Evolutionary conservation across 306 rosid species (phyloP), one percentile per base, ranked within the genome.

Genomic region (Sphenostylis stenocarpa): DNA sequence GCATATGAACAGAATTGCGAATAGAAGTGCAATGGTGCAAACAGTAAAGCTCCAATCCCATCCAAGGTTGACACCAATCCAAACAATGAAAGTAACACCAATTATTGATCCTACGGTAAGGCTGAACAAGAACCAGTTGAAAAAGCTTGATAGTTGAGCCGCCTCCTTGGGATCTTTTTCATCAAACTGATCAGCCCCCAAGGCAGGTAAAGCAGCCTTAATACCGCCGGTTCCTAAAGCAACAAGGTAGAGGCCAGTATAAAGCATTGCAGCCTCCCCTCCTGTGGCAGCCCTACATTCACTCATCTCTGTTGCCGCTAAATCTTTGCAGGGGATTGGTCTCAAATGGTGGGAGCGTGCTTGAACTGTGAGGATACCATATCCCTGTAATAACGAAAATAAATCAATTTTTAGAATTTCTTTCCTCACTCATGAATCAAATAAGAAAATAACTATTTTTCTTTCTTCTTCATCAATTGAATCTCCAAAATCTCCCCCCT

Each of bases 131-230:
- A 93, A 86, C 96, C 96, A 93, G 77, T 91, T 91, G 85, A 93
- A 93, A 72, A 88, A 93, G 81, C 98, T 93, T 7, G 98, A 93
- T 1, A 91, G 3, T 56, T 85, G 83, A 16, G 85, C 28, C 8
- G 90, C 90, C 56, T 86, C 93, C 9, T 85, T 83, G 6, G 97
- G 98, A 77, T 89, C 87, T 31, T 80, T 84, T 3, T 73, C 92
- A 43, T 89, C 88, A 75, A 91, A 91, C 49, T 93, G 98, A 44
- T 93, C 93, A 21, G 97, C 97, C 14, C 98, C 98, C 51, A 91
- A 80, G 15, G 96, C 86, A 1, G 97, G 96, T 67, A 93, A 77
- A 23, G 95, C 91, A 3, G 91, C 87, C 73, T 91, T 93, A 62
- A 93, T 51, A 5, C 98, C 96, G 52, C 97, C 56, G 1, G 89